A percentile compares a stretch with the other conserved stretches of the same genome.
These are phyloP conservation scores for Plantago ovata DNA, from an alignment of 257 asterid species.

Conservation along the genomic window DNA sequence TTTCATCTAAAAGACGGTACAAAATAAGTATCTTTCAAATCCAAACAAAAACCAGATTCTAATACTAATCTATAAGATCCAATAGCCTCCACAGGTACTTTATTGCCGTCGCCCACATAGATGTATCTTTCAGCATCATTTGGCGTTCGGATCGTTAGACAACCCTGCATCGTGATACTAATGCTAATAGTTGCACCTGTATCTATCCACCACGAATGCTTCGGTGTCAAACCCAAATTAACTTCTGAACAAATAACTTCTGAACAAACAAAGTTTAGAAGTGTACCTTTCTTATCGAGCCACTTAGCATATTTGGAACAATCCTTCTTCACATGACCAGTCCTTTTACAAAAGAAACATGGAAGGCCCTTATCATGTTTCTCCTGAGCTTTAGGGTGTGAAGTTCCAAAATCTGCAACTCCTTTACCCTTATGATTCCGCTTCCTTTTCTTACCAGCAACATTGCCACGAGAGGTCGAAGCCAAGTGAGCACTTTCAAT, in stretches of 20 bases:
- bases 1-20: neutral
- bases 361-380: neutral
- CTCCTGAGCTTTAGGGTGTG: neutral
- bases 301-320: neutral
- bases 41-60: conserved; percentile 1
- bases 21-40: conserved; percentile 4
- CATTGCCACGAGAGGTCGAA: neutral
- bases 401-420: neutral
- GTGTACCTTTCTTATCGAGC: neutral
- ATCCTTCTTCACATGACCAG: neutral
- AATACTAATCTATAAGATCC: neutral
- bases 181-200: conserved; percentile 4
- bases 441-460: neutral
- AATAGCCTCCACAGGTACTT: no score
- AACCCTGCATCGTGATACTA: conserved; percentile 16
- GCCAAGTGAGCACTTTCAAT: neutral
- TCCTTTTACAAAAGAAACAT: neutral
- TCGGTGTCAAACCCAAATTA: conserved; percentile 1
- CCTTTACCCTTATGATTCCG: neutral
- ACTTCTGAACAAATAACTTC: no score
- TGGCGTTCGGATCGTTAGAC: neutral
- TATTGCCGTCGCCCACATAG: neutral
- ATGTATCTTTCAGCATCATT: conserved; percentile 16
- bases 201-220: conserved; percentile 18
- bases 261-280: conserved; percentile 8